phyloP scores from a whole-genome alignment of 139 green algal genomes.

The Chlorella sp. region DNA sequence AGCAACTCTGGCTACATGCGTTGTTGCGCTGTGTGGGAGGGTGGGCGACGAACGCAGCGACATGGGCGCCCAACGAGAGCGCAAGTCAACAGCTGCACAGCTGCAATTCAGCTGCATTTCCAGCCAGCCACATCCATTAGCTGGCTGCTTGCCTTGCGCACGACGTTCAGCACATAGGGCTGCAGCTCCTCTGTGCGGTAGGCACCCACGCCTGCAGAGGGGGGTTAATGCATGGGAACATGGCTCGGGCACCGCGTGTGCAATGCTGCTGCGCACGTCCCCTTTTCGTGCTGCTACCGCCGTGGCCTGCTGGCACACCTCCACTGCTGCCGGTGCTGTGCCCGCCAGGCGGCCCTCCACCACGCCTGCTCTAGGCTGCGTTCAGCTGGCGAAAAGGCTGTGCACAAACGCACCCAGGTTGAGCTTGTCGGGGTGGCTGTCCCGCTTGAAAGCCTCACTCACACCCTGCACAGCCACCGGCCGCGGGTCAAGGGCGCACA shows the following conservation, averaged over 20 bases:
- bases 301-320: too few species aligned
- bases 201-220: slow-evolving; percentile 73
- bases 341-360: too few species aligned
- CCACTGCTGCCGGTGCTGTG: too few species aligned
- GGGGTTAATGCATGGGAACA: not conserved
- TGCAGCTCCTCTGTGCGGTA: slow-evolving; percentile 97
- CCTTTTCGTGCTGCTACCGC: too few species aligned
- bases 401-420: slow-evolving; percentile 85
- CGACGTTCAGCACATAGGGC: slow-evolving; percentile 94
- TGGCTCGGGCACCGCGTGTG: too few species aligned
- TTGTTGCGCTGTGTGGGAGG: not conserved
- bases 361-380: too few species aligned
- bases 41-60: not conserved
- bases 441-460: slow-evolving; percentile 89
- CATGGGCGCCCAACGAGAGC: not conserved
- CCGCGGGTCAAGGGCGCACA: not conserved
- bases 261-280: too few species aligned
- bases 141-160: slow-evolving; percentile 48
- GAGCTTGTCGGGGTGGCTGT: slow-evolving; percentile 82
- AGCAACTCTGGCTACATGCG: too few species aligned
- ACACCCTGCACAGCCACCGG: slow-evolving; percentile 75
- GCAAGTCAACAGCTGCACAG: not conserved
- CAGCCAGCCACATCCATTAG: not conserved
- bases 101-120: too few species aligned
- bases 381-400: not conserved